Evolutionary conservation across 441 rosid species (phyloP).

Genomic region (Biscutella laevigata): DNA sequence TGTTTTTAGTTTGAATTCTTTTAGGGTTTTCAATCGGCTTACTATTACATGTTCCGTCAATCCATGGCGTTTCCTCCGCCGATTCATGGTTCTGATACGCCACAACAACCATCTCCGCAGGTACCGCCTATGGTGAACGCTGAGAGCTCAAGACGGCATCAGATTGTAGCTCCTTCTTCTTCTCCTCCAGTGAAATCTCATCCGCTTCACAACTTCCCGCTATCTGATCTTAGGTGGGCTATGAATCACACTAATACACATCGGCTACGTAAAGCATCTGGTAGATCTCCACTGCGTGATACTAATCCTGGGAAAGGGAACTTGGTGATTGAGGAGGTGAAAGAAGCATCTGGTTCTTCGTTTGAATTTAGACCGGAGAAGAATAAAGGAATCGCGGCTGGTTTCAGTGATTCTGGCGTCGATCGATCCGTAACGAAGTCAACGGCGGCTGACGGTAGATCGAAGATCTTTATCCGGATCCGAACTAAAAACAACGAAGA

Average conservation of each 20-base stretch:
- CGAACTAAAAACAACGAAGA: constrained; percentile 31
- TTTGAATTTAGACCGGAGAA: constrained; percentile 17
- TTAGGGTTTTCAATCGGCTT: constrained; percentile 15
- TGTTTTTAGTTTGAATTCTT: background rate
- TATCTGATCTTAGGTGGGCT: constrained; percentile 58
- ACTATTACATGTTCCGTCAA: constrained; percentile 24
- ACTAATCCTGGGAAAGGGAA: constrained; percentile 17
- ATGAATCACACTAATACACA: constrained; percentile 35
- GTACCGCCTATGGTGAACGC: background rate
- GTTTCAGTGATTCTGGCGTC: constrained; percentile 1
- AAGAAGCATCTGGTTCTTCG: constrained; percentile 25
- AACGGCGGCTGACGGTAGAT: constrained; percentile 30
- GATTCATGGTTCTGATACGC: constrained; percentile 15
- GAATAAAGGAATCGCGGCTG: constrained; percentile 10
- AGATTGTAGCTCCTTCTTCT: constrained; percentile 23
- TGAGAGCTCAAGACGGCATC: constrained; percentile 17
- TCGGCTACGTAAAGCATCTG: constrained; percentile 41
- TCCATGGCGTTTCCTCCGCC: constrained; percentile 29
- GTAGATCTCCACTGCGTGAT: constrained; percentile 33
- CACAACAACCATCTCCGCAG: constrained; percentile 4
- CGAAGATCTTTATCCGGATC: constrained; percentile 44
- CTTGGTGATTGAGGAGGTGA: constrained; percentile 18
- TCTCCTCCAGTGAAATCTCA: constrained; percentile 45
- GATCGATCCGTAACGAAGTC: constrained; percentile 28
- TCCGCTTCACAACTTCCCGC: constrained; percentile 59